Evolutionary conservation across 2,329 filamentous ascomycete genomes (phyloP).

Genomic region (Botrytis galanthina): DNA sequence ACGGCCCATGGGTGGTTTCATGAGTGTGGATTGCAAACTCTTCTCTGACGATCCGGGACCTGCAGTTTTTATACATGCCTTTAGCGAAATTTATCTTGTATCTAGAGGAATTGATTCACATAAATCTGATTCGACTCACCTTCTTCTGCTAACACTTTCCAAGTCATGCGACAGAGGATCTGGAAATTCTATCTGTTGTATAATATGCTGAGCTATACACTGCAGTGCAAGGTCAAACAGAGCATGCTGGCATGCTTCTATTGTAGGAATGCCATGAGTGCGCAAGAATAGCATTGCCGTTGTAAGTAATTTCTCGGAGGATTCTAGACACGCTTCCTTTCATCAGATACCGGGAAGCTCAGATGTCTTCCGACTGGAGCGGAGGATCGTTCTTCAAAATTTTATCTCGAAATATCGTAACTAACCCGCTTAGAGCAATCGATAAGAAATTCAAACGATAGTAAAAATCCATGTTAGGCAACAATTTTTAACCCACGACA

Average conservation of each 20-base stretch:
- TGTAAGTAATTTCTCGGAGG: not conserved
- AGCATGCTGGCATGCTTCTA: not conserved
- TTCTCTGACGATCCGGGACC: not conserved
- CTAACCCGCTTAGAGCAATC: accelerated
- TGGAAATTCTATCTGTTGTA: no score
- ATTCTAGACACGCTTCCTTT: not conserved
- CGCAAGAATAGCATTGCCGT: accelerated
- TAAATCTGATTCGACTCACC: accelerated
- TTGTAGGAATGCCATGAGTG: not conserved
- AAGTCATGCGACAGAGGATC: not conserved
- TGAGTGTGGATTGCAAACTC: not conserved
- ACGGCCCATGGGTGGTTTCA: not conserved
- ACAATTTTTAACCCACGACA: not conserved
- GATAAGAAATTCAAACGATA: not conserved
- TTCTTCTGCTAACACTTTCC: not conserved
- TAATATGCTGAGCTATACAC: not conserved
- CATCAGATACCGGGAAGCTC: accelerated
- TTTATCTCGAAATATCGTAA: accelerated
- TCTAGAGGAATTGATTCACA: accelerated
- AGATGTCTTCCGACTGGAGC: accelerated
- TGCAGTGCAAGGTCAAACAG: not conserved
- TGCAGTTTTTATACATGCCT: not conserved
- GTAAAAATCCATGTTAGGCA: accelerated
- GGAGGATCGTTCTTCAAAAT: no score
- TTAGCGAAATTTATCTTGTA: accelerated